Base-by-base conservation (phyloP, 1,284 basidiomycete genomes). In the Anthracocystis walkeri region DNA sequence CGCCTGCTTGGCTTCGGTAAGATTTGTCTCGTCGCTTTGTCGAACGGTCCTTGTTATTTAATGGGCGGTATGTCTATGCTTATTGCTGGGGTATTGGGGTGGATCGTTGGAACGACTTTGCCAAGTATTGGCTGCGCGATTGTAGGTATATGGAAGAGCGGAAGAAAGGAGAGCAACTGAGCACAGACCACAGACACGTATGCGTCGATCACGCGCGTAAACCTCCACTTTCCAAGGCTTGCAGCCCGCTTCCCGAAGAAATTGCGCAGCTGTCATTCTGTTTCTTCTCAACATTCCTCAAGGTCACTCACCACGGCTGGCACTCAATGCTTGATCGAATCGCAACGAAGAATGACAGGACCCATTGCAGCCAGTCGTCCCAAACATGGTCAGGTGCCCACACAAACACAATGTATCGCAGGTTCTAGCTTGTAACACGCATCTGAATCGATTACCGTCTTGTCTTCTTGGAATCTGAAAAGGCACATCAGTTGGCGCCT, bases 161-260 rank as follows among this genome's bases (percentile, higher is more conserved):
- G 49, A 41, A 44, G 57, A 18, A 50, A 49, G 25, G 33, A 31
- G 21, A 25, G 35, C 12, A 31, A 59, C 16, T 18, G 20, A 35
- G 49, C 56, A 20, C 38, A 40, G 23, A 41, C 44, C 61, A 64
- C 57, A 42, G 61, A 70, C 67, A 64, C 69, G 56, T 52, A 57
- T 56, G 64, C 62, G 1, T 63, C 69, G 69, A 72, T 72, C 69
- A 72, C 69, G 58, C 53, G 20, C 42, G 3, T 23, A 44, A 54
- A 62, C 69, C 64, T 72, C 69, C 64, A 72, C 69, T 25, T 46
- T 12, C 8, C 14, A 2, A 16, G n/a, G 35, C 33, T n/a, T 38
- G 25, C n/a, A 46, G 18, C 8, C 59, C 56, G 56, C n/a, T n/a
- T 68, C 42, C 66, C 59, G 66, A 59, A 35, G 16, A 49, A 56